Percentiles rank a stretch among this genome's conserved stretches.
phyloP scores from a whole-genome alignment of 192 early-diverging fungal species.

The Chytriomyces sp. region DNA sequence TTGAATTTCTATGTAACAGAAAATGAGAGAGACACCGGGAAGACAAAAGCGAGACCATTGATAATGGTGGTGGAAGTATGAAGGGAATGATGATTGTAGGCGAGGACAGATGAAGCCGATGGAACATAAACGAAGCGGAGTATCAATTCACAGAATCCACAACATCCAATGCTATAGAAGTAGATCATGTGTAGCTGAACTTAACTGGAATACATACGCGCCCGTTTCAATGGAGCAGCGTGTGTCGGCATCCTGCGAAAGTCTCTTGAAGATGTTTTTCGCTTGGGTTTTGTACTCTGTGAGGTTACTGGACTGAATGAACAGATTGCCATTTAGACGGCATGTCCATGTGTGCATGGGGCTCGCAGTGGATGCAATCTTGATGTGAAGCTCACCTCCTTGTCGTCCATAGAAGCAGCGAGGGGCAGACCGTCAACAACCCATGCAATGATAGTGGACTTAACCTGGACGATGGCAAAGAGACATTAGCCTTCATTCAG shows the following conservation, averaged over 20 bases:
- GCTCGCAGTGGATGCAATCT: background rate
- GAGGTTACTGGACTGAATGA: slow-evolving; percentile 59
- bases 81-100: no score
- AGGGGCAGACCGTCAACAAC: slow-evolving; percentile 91
- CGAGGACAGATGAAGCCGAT: no score
- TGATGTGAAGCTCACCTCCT: slow-evolving; percentile 60
- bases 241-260: slow-evolving; percentile 82
- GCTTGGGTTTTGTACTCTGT: slow-evolving; percentile 93
- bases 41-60: slow-evolving; percentile 93
- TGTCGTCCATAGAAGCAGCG: slow-evolving; percentile 97
- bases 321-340: no score
- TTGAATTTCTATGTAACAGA: slow-evolving; percentile 92
- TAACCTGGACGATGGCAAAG: slow-evolving; percentile 59
- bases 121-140: background rate
- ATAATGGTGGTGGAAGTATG: no score
- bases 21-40: no score
- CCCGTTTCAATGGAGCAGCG: slow-evolving; percentile 93
- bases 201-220: slow-evolving; percentile 82
- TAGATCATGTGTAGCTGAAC: no score
- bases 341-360: no score
- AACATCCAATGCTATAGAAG: no score
- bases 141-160: background rate
- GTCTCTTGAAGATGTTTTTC: slow-evolving; percentile 81
- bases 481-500: background rate
- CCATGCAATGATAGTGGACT: slow-evolving; percentile 91